A percentile compares a stretch with the other conserved stretches of the same genome.
Conservation (phyloP, 345 rosid genomes). For the Brassica incana region DNA sequence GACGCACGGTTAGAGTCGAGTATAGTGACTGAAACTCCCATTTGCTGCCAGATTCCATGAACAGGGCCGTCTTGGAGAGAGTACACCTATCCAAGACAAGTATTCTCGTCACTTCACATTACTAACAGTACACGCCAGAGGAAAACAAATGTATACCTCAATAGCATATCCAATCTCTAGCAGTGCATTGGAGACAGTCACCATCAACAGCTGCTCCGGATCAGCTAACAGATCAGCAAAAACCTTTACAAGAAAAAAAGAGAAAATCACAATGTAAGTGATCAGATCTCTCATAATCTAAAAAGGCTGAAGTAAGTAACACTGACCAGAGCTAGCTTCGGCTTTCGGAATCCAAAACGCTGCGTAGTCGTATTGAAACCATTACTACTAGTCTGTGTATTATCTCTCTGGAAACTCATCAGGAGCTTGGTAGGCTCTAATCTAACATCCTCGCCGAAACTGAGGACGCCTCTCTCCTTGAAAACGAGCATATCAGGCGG, state of each 20-base stretch:
- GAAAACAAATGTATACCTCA: slow-evolving; percentile 53
- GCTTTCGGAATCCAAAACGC: slow-evolving; percentile 68
- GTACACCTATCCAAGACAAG: slow-evolving; percentile 62
- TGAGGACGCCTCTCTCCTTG: slow-evolving; percentile 58
- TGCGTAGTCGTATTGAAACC: slow-evolving; percentile 48
- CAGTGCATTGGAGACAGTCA: slow-evolving; percentile 70
- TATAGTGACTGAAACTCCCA: slow-evolving; percentile 60
- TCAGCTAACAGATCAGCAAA: slow-evolving; percentile 73
- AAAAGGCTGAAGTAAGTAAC: slow-evolving; percentile 23
- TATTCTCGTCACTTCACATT: neutral
- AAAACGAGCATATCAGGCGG: slow-evolving; percentile 53
- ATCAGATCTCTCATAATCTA: slow-evolving; percentile 11
- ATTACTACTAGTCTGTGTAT: slow-evolving; percentile 11
- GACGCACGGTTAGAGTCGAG: slow-evolving; percentile 40
- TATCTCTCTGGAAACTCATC: slow-evolving; percentile 55
- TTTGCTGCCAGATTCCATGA: slow-evolving; percentile 60
- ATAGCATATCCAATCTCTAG: slow-evolving; percentile 71
- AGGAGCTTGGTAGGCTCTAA: slow-evolving; percentile 58
- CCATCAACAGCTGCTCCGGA: slow-evolving; percentile 85
- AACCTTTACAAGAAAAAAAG: slow-evolving; percentile 47
- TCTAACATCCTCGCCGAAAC: slow-evolving; percentile 63
- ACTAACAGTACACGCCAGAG: neutral
- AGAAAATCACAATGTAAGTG: slow-evolving; percentile 3
- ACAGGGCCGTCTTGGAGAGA: slow-evolving; percentile 83
- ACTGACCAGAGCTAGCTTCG: slow-evolving; percentile 90